Percentiles rank a stretch among this genome's conserved stretches.
Conservation (phyloP, 139 green algal species). For the Picochlorum sp. region DNA sequence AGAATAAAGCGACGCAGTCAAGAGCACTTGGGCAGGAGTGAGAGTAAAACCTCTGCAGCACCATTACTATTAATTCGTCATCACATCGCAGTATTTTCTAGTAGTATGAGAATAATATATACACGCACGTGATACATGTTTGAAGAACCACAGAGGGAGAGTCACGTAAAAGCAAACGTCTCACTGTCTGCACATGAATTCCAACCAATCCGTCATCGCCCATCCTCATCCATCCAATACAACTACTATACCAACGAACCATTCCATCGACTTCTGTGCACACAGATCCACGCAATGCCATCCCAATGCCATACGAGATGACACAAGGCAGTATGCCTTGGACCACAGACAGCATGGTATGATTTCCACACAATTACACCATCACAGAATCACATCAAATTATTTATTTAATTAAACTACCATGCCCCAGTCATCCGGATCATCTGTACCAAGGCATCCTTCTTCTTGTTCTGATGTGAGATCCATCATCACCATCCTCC, state of each 20-base stretch:
- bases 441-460: not conserved
- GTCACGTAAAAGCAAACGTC: slow-evolving; percentile 30
- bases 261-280: slow-evolving; percentile 4
- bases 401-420: not conserved
- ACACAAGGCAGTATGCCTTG: not conserved
- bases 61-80: too few relatives aligned
- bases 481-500: not conserved
- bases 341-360: not conserved
- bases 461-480: not conserved
- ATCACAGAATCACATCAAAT: not conserved
- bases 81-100: too few relatives aligned
- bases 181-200: slow-evolving; percentile 17
- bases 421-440: slow-evolving; percentile 10
- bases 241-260: not conserved
- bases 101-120: not conserved
- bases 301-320: not conserved
- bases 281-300: not conserved
- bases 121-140: slow-evolving; percentile 23
- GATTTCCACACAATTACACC: not conserved
- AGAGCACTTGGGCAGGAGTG: not conserved
- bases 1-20: not conserved
- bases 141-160: slow-evolving; percentile 38
- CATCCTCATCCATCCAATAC: too few relatives aligned
- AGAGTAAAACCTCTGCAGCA: not conserved
- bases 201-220: too few relatives aligned